Percentiles rank a stretch among this genome's conserved stretches.
These are phyloP conservation scores for Globisporangium heterothallicum DNA, from an alignment of 352 stramenopile species.

Conservation along the genomic window DNA sequence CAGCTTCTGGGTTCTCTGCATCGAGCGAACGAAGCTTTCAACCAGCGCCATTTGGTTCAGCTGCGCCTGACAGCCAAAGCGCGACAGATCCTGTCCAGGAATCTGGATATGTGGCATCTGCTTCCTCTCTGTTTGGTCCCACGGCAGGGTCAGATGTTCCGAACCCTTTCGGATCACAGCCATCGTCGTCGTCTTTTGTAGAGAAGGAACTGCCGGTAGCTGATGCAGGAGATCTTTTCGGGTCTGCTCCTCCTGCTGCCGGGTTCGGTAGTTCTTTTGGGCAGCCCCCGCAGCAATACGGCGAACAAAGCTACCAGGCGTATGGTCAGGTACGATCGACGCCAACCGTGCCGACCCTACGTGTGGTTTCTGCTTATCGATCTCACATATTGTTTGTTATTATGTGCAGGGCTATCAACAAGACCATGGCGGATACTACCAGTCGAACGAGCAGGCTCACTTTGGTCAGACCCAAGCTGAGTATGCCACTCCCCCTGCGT, in stretches of 20 bases:
- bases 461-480: conserved; percentile 10
- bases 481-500: conserved; percentile 14
- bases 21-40: conserved; percentile 7
- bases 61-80: conserved; percentile 1
- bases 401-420: conserved; percentile 6
- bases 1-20: conserved; percentile 26
- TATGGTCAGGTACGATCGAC: conserved; percentile 28
- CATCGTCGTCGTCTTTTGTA: conserved; percentile 17
- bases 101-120: conserved; percentile 27
- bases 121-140: conserved; percentile 56
- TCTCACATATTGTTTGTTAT: not conserved
- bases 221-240: conserved; percentile 59
- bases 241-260: conserved; percentile 23
- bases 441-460: conserved; percentile 3
- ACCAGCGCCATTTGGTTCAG: conserved; percentile 10
- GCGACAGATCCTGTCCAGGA: not conserved
- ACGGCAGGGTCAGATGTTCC: conserved; percentile 34
- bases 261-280: conserved; percentile 32
- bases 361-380: not conserved
- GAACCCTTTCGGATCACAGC: conserved; percentile 38
- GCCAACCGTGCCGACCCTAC: not conserved
- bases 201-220: conserved; percentile 52
- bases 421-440: conserved; percentile 16
- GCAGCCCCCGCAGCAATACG: conserved; percentile 19
- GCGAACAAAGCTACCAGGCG: conserved; percentile 27